Evolutionary conservation across 1,139 yeast species (phyloP).

Genomic region (Taphrina sp.): DNA sequence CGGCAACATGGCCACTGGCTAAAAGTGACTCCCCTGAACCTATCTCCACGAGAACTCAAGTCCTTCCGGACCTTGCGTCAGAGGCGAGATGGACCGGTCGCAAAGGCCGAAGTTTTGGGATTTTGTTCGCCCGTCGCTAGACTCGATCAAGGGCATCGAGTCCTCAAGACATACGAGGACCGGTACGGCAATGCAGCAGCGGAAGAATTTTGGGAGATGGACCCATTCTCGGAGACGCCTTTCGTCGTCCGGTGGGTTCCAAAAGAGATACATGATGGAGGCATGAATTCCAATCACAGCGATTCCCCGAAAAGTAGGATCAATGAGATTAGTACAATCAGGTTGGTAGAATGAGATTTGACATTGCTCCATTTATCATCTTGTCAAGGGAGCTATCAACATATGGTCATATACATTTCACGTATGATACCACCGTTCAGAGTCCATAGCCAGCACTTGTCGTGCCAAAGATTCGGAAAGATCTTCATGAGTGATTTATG

Average conservation of each 20-base stretch:
- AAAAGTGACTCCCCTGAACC: background rate
- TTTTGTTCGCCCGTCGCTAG: background rate
- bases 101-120: slow-evolving; percentile 6
- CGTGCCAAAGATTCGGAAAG: too few relatives aligned
- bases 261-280: background rate
- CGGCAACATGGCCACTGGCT: background rate
- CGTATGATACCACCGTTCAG: too few relatives aligned
- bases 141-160: slow-evolving; percentile 1
- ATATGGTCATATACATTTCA: too few relatives aligned
- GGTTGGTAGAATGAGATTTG: too few relatives aligned
- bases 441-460: too few relatives aligned
- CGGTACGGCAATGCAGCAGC: background rate
- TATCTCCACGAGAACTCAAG: background rate
- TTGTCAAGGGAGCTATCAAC: too few relatives aligned
- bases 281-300: too few relatives aligned
- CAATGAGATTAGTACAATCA: too few relatives aligned
- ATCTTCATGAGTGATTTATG: too few relatives aligned
- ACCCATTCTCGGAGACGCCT: slow-evolving; percentile 5
- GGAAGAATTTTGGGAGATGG: slow-evolving; percentile 3
- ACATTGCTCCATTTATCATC: too few relatives aligned
- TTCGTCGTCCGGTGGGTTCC: slow-evolving; percentile 2
- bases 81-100: background rate
- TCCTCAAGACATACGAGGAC: slow-evolving; percentile 1
- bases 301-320: too few relatives aligned
- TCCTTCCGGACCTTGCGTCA: slow-evolving; percentile 5